Percentiles rank a stretch among this genome's conserved stretches.
Evolutionary conservation across 495 filamentous ascomycete species (phyloP).

Genomic region (Elasticomyces elasticus): DNA sequence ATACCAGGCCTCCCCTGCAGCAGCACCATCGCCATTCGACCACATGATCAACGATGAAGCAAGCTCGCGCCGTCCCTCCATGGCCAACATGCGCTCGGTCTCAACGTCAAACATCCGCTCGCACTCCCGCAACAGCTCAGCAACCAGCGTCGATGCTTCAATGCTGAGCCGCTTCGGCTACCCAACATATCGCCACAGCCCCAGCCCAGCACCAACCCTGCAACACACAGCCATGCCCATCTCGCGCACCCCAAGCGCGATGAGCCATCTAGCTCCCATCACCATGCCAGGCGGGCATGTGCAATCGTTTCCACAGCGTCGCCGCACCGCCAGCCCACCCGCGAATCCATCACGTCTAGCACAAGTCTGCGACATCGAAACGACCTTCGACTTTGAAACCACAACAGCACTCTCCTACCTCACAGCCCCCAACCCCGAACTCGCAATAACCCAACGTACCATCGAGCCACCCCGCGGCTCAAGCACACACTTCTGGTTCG

Average conservation of each 20-base stretch:
- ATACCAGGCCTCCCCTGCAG: slow-evolving; percentile 44
- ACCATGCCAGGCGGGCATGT: slow-evolving; percentile 20
- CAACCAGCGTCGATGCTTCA: slow-evolving; percentile 57
- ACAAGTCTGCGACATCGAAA: slow-evolving; percentile 32
- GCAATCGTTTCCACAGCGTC: slow-evolving; percentile 20
- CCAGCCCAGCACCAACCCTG: slow-evolving; percentile 42
- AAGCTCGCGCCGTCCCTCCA: slow-evolving; percentile 45
- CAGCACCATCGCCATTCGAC: slow-evolving; percentile 34
- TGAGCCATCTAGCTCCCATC: slow-evolving; percentile 24
- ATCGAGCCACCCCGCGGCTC: slow-evolving; percentile 62
- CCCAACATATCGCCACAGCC: slow-evolving; percentile 64
- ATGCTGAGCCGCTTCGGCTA: slow-evolving; percentile 61
- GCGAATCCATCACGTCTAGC: slow-evolving; percentile 34
- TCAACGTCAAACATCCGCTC: slow-evolving; percentile 47
- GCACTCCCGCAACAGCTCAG: slow-evolving; percentile 40
- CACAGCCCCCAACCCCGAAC: slow-evolving; percentile 65
- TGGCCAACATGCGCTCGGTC: slow-evolving; percentile 39
- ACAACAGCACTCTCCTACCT: slow-evolving; percentile 71
- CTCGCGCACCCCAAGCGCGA: slow-evolving; percentile 20
- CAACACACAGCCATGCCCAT: slow-evolving; percentile 31
- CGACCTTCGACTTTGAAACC: slow-evolving; percentile 31
- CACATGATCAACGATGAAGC: slow-evolving; percentile 58
- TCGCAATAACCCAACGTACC: slow-evolving; percentile 63
- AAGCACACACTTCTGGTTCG: slow-evolving; percentile 87
- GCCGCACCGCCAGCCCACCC: slow-evolving; percentile 33